phyloP scores from a whole-genome alignment of 2,329 filamentous ascomycete species.

The Fusarium verticillioides region DNA sequence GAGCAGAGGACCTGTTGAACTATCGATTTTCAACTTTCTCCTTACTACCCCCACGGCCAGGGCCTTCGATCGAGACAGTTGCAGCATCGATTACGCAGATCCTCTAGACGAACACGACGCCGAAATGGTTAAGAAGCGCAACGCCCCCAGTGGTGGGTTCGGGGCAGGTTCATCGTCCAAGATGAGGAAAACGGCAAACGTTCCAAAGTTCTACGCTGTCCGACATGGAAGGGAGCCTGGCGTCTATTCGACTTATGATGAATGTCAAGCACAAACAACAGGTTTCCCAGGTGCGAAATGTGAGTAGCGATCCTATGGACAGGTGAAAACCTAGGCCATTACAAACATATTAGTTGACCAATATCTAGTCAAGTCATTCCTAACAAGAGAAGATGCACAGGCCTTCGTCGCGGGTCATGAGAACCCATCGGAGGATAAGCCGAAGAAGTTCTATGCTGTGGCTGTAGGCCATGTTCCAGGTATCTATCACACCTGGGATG shows the following conservation, averaged over 20 bases:
- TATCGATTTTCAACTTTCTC: slow-evolving; percentile 43
- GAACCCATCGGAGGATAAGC: slow-evolving; percentile 51
- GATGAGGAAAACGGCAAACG: slow-evolving; percentile 61
- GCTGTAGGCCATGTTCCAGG: slow-evolving; percentile 68
- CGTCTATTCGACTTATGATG: slow-evolving; percentile 70
- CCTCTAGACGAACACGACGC: slow-evolving; percentile 4
- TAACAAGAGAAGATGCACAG: slow-evolving; percentile 78
- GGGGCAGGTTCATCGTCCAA: slow-evolving; percentile 46
- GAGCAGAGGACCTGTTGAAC: slow-evolving; percentile 24
- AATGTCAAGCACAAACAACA: slow-evolving; percentile 69
- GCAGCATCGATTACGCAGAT: slow-evolving; percentile 3
- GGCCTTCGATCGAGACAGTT: slow-evolving; percentile 5
- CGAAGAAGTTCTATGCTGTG: slow-evolving; percentile 67
- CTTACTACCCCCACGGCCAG: slow-evolving; percentile 15
- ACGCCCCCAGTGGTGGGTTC: slow-evolving; percentile 32
- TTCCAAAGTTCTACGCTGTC: slow-evolving; percentile 72
- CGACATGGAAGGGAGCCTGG: slow-evolving; percentile 66
- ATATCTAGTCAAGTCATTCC: slow-evolving; percentile 80
- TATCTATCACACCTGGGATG: slow-evolving; percentile 73
- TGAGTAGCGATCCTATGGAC: slow-evolving; percentile 57
- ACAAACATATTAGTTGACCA: slow-evolving; percentile 12
- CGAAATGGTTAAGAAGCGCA: slow-evolving; percentile 49
- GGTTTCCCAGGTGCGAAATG: slow-evolving; percentile 74
- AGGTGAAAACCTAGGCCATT: not conserved
- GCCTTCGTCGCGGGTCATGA: slow-evolving; percentile 75